phyloP scores from a whole-genome alignment of 108 stramenopile species.

The Mediolabrus comicus region DNA sequence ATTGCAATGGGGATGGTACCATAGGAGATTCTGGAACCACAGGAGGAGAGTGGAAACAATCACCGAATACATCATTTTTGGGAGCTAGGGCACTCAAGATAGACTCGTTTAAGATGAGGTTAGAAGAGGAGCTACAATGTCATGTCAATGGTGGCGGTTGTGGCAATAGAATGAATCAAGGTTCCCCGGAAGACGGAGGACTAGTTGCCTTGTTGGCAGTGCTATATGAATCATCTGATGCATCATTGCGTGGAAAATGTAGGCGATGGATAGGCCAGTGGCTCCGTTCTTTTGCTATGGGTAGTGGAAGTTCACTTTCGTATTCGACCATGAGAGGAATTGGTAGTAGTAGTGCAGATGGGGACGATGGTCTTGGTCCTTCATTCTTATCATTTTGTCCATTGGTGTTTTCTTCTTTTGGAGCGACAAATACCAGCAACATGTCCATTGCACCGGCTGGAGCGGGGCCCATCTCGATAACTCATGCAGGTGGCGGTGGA shows the following conservation, averaged over 20 bases:
- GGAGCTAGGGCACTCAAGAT: slow-evolving; percentile 17
- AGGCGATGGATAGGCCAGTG: slow-evolving; percentile 36
- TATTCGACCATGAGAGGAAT: slow-evolving; percentile 7
- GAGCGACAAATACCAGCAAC: background rate
- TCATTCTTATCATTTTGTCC: slow-evolving; percentile 38
- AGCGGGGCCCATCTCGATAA: slow-evolving; percentile 25
- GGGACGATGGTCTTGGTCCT: slow-evolving; percentile 20
- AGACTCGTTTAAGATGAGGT: slow-evolving; percentile 9
- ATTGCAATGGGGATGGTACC: background rate
- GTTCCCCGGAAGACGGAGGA: slow-evolving; percentile 19
- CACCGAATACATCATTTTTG: slow-evolving; percentile 11
- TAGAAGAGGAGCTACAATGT: slow-evolving; percentile 26
- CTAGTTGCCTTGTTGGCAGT: slow-evolving; percentile 10
- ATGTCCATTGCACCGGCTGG: background rate
- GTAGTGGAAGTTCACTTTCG: slow-evolving; percentile 15
- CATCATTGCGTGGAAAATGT: slow-evolving; percentile 23
- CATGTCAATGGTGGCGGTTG: slow-evolving; percentile 6
- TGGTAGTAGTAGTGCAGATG: background rate
- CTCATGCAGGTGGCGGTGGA: slow-evolving; percentile 10
- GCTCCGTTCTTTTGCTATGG: slow-evolving; percentile 18
- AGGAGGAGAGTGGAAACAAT: slow-evolving; percentile 8
- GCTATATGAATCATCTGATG: slow-evolving; percentile 28
- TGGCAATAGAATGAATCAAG: background rate
- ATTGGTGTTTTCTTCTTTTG: slow-evolving; percentile 6
- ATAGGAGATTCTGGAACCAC: background rate